Base-by-base conservation (phyloP, 257 asterid genomes). In the Capsicum baccatum region DNA sequence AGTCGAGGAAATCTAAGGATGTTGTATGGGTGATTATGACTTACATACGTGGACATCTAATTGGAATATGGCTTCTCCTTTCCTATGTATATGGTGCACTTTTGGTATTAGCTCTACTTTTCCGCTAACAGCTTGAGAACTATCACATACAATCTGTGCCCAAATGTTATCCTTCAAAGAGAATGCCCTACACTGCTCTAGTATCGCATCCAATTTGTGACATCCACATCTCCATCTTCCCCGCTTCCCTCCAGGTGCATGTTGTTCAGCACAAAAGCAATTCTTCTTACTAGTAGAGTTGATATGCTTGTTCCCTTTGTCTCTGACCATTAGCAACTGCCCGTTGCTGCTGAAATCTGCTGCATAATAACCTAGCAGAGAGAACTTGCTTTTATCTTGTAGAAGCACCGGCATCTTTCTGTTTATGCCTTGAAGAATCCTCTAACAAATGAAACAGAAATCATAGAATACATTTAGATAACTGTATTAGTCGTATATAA, bases 21-120 rank as follows among this genome's bases (percentile, higher is more conserved):
- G 87, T 16, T 21, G 74, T 59, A 70, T 37, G 79, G 85, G 83
- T 64, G 48, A 87, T 70, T 83, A 86, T 69, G 97, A 94, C 99
- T 95, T 97, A 94, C 98, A 95, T 97, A 97, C 99, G 95, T 97
- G 99, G 88, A 94, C 95, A 93, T 97, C 96, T 84, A 94, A 83
- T 62, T 85, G 87, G 60, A 85, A 83, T 19, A 91, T 68, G 50
- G 52, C 86, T 74, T 89, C 89, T 35, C 94, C 84, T 42, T 87
- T 87, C 97, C 92, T 92, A 74, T 97, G 98, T 84, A 95, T 80
- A 86, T 93, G 98, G 89, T 93, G 94, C 86, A 93, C 83, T 86
- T 83, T 85, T 19, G 99, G 98, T 83, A 90, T 84, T 86, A 83
- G 79, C 71, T 52, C 84, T 79, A 66, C 84, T 76, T 90, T 89